These are phyloP conservation scores for Peronospora tabacina DNA, from an alignment of 352 stramenopile genomes.

Conservation along the genomic window DNA sequence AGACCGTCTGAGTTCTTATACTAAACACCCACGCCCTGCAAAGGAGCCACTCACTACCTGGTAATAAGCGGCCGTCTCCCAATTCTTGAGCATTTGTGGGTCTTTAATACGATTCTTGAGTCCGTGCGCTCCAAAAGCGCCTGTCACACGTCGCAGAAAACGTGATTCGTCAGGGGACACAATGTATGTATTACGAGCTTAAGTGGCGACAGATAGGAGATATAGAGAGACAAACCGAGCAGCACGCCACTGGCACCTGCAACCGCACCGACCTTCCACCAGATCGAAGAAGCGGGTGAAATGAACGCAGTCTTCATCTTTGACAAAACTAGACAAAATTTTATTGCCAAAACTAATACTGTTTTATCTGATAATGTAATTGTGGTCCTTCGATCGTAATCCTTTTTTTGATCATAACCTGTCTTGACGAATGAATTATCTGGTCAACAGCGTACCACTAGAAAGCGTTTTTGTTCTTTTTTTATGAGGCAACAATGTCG, in stretches of 20 bases:
- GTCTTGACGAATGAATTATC: too few relatives aligned
- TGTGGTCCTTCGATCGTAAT: too few relatives aligned
- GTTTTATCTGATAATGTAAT: too few relatives aligned
- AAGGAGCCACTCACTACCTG: conserved; percentile 30
- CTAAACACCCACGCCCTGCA: neutral
- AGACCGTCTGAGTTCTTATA: neutral
- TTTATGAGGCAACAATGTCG: too few relatives aligned
- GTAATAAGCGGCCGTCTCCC: conserved; percentile 76
- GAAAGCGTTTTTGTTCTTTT: too few relatives aligned
- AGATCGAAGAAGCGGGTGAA: conserved; percentile 51
- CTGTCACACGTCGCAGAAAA: conserved; percentile 24
- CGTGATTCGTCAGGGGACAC: neutral
- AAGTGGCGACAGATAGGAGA: too few relatives aligned
- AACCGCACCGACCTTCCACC: conserved; percentile 72
- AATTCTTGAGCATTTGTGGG: conserved; percentile 77
- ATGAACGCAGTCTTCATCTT: conserved; percentile 30
- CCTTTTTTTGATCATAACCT: too few relatives aligned
- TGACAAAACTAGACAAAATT: too few relatives aligned
- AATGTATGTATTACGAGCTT: too few relatives aligned
- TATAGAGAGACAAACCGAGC: conserved; percentile 28
- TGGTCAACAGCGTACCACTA: too few relatives aligned
- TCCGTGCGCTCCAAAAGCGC: conserved; percentile 70
- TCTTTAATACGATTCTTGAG: conserved; percentile 62
- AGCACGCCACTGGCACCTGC: conserved; percentile 58
- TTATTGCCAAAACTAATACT: too few relatives aligned